Base-by-base conservation (phyloP, 805 yeast species). In the Suhomyces sp. region DNA sequence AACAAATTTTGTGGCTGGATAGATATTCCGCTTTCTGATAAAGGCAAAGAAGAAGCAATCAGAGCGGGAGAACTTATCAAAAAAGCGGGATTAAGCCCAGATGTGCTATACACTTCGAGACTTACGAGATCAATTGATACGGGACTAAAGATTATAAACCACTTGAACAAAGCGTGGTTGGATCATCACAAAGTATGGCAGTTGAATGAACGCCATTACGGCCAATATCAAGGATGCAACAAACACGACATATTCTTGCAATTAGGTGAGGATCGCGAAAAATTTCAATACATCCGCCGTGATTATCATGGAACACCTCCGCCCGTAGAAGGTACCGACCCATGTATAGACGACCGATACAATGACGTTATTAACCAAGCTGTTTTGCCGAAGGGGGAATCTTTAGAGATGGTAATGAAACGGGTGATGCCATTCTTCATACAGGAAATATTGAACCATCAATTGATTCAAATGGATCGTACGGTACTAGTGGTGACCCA, bases 1-100 rank as follows among this genome's bases (percentile, higher is more conserved):
- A 73, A 72, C 59, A 70, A 67, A 56, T 75, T 75, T 57, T 72
- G 79, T 50, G 80, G 80, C 12, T 75, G 80, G 80, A 70, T 75
- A 23, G 80, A 75, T 54, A 65, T 72, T n/a, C 72, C 75, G 29
- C 64, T 75, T 19, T 64, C 72, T 29, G 63, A 57, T 6, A 71
- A 70, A 51, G 80, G 80, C 5, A 62, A 66, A 49, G 42, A 60
- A 6, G 80, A 75, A 58, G 80, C 80, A 1, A 53, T 55, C 15
- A 60, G 67, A 50, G 80, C 78, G 6, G 76, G 73, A 1, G 63
- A 72, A 44, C 64, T 75, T 48, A 72, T 75, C 31, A 42, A 54
- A 31, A 46, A 61, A 31, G 57, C 60, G 35, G 50, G 47, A 9
- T 63, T 75, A 50, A 60, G 61, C 41, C 76, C 76, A 9, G 67